phyloP scores from a whole-genome alignment of 2,329 filamentous ascomycete genomes.

The Penicillium expansum region DNA sequence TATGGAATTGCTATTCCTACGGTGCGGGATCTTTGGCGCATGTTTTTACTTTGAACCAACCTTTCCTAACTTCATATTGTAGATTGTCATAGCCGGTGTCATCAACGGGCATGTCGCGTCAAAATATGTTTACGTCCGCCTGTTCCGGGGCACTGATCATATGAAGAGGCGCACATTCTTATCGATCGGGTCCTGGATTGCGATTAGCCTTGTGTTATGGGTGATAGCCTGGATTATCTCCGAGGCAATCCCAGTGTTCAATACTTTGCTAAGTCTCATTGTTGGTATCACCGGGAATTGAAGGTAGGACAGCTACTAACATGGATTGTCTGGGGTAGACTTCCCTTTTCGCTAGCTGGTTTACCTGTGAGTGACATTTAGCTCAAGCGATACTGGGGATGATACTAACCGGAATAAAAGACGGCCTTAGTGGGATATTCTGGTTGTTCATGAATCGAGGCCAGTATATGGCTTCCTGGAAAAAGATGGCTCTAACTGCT shows the following conservation, averaged over 20 bases:
- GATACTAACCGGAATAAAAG: neutral
- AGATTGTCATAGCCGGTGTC: conserved; percentile 65
- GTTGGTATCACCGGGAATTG: conserved; percentile 6
- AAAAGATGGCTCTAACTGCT: conserved; percentile 6
- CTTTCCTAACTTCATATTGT: neutral
- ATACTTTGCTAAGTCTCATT: conserved; percentile 61
- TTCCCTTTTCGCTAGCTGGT: conserved; percentile 64
- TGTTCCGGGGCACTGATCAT: conserved; percentile 58
- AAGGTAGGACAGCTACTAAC: neutral
- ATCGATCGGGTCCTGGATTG: conserved; percentile 57
- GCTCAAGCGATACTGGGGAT: neutral
- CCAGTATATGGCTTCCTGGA: conserved; percentile 7
- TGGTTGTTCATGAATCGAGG: conserved; percentile 15
- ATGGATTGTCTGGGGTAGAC: conserved; percentile 29
- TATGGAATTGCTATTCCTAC: conserved; percentile 67
- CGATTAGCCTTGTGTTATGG: conserved; percentile 55
- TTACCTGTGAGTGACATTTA: conserved; percentile 44
- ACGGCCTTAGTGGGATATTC: conserved; percentile 16
- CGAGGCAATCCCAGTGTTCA: conserved; percentile 67
- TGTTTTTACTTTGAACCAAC: fast-evolving
- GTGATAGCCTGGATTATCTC: conserved; percentile 64
- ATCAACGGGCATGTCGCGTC: conserved; percentile 64
- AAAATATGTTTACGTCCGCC: conserved; percentile 64
- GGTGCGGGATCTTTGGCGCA: conserved; percentile 12
- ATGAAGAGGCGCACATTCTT: conserved; percentile 47